A percentile compares a stretch with the other conserved stretches of the same genome.
phyloP scores from a whole-genome alignment of 331 rosid genomes.

The Telfairia occidentalis region DNA sequence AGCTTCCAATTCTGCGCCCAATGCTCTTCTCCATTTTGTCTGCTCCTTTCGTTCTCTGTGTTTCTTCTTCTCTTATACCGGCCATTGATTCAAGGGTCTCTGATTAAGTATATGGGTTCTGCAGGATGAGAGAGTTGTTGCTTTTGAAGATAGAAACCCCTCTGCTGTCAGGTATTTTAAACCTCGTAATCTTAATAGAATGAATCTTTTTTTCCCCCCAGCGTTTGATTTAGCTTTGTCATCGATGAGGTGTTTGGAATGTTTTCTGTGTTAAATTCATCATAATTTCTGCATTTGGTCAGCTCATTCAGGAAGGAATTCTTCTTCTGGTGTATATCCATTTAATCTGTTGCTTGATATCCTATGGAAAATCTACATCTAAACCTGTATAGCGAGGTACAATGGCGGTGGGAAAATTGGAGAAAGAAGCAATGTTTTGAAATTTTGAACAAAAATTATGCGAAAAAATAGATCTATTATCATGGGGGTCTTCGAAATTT shows the following conservation, averaged over 20 bases:
- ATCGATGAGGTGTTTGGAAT: not conserved
- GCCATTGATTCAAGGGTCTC: not conserved
- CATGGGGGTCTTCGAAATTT: not conserved
- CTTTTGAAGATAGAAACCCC: slow-evolving; percentile 57
- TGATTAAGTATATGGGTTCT: slow-evolving; percentile 16
- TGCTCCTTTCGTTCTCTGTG: not conserved
- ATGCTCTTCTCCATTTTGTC: slow-evolving; percentile 44
- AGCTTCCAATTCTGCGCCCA: slow-evolving; percentile 35
- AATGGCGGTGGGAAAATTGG: not conserved
- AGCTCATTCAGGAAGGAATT: not conserved
- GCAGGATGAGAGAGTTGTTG: slow-evolving; percentile 69
- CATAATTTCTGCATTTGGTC: not conserved
- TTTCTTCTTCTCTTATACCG: not conserved
- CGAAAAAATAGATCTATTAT: not conserved
- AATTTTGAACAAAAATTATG: not conserved
- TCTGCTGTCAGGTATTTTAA: slow-evolving; percentile 53
- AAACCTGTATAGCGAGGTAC: not conserved
- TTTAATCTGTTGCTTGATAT: not conserved
- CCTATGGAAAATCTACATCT: not conserved
- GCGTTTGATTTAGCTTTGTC: not conserved
- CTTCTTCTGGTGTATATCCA: not conserved
- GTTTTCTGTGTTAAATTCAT: not conserved
- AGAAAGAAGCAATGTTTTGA: not conserved
- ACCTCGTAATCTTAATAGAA: not conserved
- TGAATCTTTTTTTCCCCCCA: not conserved